Percentiles rank a stretch among this genome's conserved stretches.
Conservation (phyloP, 2,329 filamentous ascomycete species). For the Grosmannia huntii region DNA sequence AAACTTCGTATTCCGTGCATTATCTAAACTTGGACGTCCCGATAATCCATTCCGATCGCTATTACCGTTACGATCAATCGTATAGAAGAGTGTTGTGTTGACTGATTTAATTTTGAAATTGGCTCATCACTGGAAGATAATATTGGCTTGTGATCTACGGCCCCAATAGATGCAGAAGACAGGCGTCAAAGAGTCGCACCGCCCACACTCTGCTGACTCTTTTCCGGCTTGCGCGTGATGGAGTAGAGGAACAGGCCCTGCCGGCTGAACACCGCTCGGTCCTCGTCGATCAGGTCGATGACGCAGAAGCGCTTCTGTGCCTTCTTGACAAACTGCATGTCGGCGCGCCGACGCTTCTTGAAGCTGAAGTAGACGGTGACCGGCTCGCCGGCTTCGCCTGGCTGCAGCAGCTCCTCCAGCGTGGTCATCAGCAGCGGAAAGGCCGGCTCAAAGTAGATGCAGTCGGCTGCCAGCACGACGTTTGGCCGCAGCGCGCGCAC, state of each 20-base stretch:
- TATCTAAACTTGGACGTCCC: no score
- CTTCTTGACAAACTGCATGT: conserved; percentile 61
- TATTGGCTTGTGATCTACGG: not conserved
- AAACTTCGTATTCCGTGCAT: no score
- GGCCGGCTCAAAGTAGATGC: conserved; percentile 92
- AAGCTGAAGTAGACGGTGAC: conserved; percentile 72
- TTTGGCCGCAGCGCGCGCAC: conserved; percentile 51
- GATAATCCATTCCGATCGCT: no score
- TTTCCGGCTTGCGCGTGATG: conserved; percentile 28
- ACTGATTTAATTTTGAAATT: no score
- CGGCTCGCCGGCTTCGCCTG: conserved; percentile 33
- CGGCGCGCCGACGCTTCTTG: conserved; percentile 78
- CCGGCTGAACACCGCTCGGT: conserved; percentile 42
- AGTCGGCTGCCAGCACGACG: conserved; percentile 86
- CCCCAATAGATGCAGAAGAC: no score
- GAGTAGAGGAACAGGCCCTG: conserved; percentile 49
- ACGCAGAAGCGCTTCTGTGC: conserved; percentile 55
- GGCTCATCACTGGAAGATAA: not conserved
- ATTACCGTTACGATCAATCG: no score
- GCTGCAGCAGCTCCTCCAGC: conserved; percentile 57
- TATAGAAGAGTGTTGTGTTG: no score
- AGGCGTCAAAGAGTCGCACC: no score
- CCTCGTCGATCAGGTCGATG: conserved; percentile 48
- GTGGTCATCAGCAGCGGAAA: conserved; percentile 80
- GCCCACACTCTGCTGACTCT: not conserved